Conservation (phyloP, 2,329 filamentous ascomycete species). For the Epichloe bromicola region DNA sequence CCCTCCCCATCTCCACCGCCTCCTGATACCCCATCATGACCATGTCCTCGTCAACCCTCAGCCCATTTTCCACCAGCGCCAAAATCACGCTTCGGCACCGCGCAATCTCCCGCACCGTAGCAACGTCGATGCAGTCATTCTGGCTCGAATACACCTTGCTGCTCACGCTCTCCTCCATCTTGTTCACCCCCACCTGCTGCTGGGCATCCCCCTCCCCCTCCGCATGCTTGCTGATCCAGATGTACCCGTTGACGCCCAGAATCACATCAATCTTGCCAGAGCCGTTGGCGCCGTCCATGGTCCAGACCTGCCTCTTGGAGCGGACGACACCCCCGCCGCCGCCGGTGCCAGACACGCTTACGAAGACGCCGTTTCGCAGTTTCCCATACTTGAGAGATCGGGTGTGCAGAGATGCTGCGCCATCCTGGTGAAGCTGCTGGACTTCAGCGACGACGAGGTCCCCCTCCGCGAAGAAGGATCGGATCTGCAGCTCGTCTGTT, state of each 20-base stretch:
- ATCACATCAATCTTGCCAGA: constrained; percentile 67
- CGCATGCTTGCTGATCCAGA: constrained; percentile 83
- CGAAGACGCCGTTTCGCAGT: constrained; percentile 82
- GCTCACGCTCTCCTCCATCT: constrained; percentile 77
- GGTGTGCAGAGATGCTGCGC: constrained; percentile 78
- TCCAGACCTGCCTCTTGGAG: constrained; percentile 77
- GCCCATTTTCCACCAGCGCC: constrained; percentile 67
- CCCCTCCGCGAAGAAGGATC: constrained; percentile 92
- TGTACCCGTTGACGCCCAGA: constrained; percentile 90
- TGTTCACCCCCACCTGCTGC: constrained; percentile 51
- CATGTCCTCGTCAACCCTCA: constrained; percentile 82
- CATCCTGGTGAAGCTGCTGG: constrained; percentile 76
- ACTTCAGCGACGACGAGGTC: constrained; percentile 92
- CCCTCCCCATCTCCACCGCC: constrained; percentile 60
- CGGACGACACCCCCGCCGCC: constrained; percentile 80
- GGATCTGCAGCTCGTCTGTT: constrained; percentile 93
- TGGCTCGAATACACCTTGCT: constrained; percentile 86
- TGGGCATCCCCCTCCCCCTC: constrained; percentile 37
- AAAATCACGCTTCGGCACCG: constrained; percentile 70
- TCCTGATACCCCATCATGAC: constrained; percentile 73
- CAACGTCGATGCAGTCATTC: constrained; percentile 70
- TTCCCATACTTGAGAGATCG: constrained; percentile 89
- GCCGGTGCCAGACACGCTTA: constrained; percentile 67
- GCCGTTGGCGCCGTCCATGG: constrained; percentile 45
- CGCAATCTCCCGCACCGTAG: constrained; percentile 78